A percentile compares a stretch with the other conserved stretches of the same genome.
phyloP scores from a whole-genome alignment of 345 rosid species.

The Salix purpurea region DNA sequence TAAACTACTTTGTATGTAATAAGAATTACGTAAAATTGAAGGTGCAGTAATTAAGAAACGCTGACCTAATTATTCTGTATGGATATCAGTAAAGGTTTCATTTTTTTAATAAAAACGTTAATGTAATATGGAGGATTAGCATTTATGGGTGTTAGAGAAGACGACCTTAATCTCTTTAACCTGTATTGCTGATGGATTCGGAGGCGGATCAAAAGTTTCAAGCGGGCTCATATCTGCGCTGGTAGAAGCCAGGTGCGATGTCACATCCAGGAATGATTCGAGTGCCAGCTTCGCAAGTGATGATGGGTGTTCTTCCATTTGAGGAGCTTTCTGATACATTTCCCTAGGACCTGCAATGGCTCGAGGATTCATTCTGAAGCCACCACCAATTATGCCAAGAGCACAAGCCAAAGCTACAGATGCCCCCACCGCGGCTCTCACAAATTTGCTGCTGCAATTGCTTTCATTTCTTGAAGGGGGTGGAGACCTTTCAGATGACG shows the following conservation, averaged over 20 bases:
- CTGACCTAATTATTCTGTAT: background rate
- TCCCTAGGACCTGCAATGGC: slow-evolving; percentile 47
- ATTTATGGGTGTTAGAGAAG: background rate
- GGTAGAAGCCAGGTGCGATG: slow-evolving; percentile 39
- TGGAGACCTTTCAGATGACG: slow-evolving; percentile 13
- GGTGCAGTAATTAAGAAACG: background rate
- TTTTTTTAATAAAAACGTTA: background rate
- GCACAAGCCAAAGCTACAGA: slow-evolving; percentile 49
- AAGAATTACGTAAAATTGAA: background rate
- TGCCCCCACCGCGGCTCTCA: slow-evolving; percentile 27
- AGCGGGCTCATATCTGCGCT: slow-evolving; percentile 2
- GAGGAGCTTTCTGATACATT: slow-evolving; percentile 38
- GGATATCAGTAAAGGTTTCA: background rate
- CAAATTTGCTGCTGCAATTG: background rate
- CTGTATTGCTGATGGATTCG: slow-evolving; percentile 38
- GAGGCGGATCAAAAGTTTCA: slow-evolving; percentile 23
- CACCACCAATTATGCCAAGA: slow-evolving; percentile 35
- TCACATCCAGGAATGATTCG: slow-evolving; percentile 49
- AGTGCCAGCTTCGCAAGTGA: slow-evolving; percentile 43
- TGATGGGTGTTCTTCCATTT: slow-evolving; percentile 15
- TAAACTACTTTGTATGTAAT: no score
- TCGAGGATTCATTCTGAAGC: slow-evolving; percentile 28
- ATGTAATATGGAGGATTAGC: background rate
- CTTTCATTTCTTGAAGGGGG: slow-evolving; percentile 20
- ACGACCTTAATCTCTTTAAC: slow-evolving; percentile 43